Conservation (phyloP, 176 grass and related monocot species). For the Cocos nucifera region DNA sequence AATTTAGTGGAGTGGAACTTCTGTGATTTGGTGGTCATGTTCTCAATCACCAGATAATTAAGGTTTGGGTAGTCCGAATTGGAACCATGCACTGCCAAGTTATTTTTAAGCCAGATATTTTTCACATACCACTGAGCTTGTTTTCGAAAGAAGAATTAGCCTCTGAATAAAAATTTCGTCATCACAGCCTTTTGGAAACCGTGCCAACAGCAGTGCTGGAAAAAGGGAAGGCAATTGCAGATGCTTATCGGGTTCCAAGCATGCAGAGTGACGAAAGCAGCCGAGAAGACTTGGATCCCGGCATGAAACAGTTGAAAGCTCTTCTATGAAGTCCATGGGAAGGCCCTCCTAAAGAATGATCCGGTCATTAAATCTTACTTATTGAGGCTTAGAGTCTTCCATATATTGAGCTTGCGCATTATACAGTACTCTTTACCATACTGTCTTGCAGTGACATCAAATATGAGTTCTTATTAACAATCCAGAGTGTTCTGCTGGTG, state of each 20-base stretch:
- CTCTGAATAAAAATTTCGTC: neutral
- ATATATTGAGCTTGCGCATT: too few relatives aligned
- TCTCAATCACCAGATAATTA: too few relatives aligned
- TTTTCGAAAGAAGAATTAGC: neutral
- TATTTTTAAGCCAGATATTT: neutral
- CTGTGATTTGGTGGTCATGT: too few relatives aligned
- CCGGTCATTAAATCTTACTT: too few relatives aligned
- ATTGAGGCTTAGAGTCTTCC: too few relatives aligned
- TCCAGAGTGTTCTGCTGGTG: too few relatives aligned
- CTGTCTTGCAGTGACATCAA: too few relatives aligned
- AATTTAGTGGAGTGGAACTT: too few relatives aligned
- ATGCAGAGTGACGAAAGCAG: slow-evolving; percentile 26
- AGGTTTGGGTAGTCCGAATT: too few relatives aligned
- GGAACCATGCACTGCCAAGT: neutral
- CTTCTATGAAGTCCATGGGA: slow-evolving; percentile 41
- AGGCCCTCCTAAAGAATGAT: too few relatives aligned
- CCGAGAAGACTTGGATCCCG: slow-evolving; percentile 35
- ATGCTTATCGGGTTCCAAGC: slow-evolving; percentile 57
- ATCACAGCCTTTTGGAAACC: slow-evolving; percentile 69
- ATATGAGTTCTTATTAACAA: too few relatives aligned
- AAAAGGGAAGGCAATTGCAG: slow-evolving; percentile 93
- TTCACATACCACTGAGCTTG: neutral
- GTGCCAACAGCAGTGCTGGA: slow-evolving; percentile 60
- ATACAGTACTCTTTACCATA: too few relatives aligned
- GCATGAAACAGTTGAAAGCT: slow-evolving; percentile 48